Percentiles rank a stretch among this genome's conserved stretches.
Evolutionary conservation across 192 early-diverging fungal species (phyloP).

Genomic region (Ambispora gerdemannii): DNA sequence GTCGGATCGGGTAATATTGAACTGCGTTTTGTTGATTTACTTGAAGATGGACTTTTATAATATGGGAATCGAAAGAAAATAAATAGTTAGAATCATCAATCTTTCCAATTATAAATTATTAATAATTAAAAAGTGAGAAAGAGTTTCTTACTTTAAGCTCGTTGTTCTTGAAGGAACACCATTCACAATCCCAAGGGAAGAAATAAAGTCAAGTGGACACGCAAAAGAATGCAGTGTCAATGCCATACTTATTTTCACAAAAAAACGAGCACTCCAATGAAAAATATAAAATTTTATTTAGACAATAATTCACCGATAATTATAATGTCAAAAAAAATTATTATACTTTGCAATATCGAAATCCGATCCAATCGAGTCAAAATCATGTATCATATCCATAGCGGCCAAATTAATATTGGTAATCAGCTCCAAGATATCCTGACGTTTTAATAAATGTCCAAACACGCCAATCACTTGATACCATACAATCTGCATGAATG

Average conservation of each 20-base stretch:
- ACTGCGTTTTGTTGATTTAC: background rate
- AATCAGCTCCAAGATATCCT: conserved; percentile 35
- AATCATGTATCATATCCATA: conserved; percentile 27
- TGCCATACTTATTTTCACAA: conserved; percentile 10
- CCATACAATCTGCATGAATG: conserved; percentile 42
- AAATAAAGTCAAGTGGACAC: conserved; percentile 25
- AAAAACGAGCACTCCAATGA: conserved; percentile 1
- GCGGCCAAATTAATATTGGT: conserved; percentile 36
- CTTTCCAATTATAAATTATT: no score
- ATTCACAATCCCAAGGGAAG: conserved; percentile 10
- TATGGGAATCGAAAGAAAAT: background rate
- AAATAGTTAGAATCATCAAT: background rate
- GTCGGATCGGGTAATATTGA: conserved; percentile 27
- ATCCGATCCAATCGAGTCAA: conserved; percentile 29
- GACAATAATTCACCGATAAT: background rate
- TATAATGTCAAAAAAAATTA: background rate
- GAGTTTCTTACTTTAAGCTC: background rate
- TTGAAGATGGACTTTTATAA: background rate
- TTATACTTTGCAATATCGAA: conserved; percentile 30
- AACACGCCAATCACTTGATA: conserved; percentile 40
- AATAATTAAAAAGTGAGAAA: no score
- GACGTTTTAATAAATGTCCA: conserved; percentile 28
- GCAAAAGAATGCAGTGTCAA: conserved; percentile 22
- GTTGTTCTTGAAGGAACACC: background rate
- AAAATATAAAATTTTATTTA: background rate